Conservation (phyloP, 1,284 basidiomycete genomes). For the Cryptococcus jaspeensis region DNA sequence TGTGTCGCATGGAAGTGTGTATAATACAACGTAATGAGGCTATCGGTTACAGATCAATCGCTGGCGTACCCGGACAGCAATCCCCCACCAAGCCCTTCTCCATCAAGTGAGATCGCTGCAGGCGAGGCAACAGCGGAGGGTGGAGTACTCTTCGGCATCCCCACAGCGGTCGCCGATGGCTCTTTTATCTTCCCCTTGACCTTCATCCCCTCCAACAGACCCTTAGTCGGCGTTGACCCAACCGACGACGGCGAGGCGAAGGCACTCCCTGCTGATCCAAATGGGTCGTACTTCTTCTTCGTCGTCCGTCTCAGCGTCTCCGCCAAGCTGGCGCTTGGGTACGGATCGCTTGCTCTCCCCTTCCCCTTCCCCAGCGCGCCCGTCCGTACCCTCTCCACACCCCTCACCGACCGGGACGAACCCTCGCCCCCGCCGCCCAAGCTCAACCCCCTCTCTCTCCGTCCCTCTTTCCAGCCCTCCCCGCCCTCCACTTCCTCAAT, state of each 20-base stretch:
- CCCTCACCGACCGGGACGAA: slow-evolving; percentile 10
- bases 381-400: slow-evolving; percentile 5
- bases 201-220: not conserved
- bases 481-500: slow-evolving; percentile 29
- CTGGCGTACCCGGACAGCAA: slow-evolving; percentile 5
- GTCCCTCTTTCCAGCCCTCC: slow-evolving; percentile 30
- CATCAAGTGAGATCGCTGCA: too few species aligned
- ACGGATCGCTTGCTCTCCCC: slow-evolving; percentile 12
- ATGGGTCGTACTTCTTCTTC: slow-evolving; percentile 42
- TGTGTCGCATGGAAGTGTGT: not conserved
- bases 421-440: not conserved
- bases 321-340: slow-evolving; percentile 8
- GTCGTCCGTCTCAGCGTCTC: slow-evolving; percentile 33
- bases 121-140: too few species aligned
- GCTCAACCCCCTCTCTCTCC: slow-evolving; percentile 25
- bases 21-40: not conserved
- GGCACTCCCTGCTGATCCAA: slow-evolving; percentile 18
- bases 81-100: not conserved
- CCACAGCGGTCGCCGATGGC: not conserved
- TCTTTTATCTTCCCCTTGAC: slow-evolving; percentile 21
- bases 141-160: too few species aligned
- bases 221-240: not conserved
- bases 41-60: slow-evolving; percentile 2
- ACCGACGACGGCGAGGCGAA: slow-evolving; percentile 9
- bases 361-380: slow-evolving; percentile 18